These are phyloP conservation scores for Streptanthus diversifolius DNA, from an alignment of 345 rosid genomes.

Conservation along the genomic window DNA sequence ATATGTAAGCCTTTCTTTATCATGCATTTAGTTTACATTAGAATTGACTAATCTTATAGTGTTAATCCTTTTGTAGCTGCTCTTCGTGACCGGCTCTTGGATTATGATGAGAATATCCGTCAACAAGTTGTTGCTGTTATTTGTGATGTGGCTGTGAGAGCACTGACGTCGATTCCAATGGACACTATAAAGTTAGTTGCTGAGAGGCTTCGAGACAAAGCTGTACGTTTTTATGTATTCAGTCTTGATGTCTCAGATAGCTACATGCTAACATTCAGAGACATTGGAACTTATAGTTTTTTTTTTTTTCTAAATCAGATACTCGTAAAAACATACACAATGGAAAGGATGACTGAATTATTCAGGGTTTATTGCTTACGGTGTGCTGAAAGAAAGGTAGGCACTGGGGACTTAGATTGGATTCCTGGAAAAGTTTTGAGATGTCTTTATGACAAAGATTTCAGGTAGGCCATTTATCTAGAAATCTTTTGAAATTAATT, in stretches of 20 bases:
- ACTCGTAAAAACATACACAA: conserved; percentile 73
- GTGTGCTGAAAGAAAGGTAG: conserved; percentile 47
- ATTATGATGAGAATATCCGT: conserved; percentile 93
- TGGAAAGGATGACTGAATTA: conserved; percentile 88
- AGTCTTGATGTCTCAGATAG: conserved; percentile 17
- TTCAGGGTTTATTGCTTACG: conserved; percentile 58
- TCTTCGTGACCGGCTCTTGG: conserved; percentile 91
- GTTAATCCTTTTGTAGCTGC: conserved; percentile 56
- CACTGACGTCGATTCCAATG: conserved; percentile 57
- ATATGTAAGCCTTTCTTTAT: conserved; percentile 50
- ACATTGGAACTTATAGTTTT: conserved; percentile 11
- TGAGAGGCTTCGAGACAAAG: conserved; percentile 95
- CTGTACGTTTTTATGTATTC: conserved; percentile 50
- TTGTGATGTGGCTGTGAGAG: conserved; percentile 72
- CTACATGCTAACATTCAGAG: conserved; percentile 15
- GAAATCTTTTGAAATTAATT: background rate
- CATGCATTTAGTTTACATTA: conserved; percentile 1
- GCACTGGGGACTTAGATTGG: conserved; percentile 68
- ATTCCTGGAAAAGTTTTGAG: conserved; percentile 93
- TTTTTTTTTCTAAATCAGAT: conserved; percentile 46
- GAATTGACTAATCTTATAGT: conserved; percentile 21
- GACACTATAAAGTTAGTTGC: conserved; percentile 75
- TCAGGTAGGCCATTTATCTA: conserved; percentile 48
- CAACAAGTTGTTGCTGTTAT: conserved; percentile 92
- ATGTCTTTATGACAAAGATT: conserved; percentile 94